A percentile compares a stretch with the other conserved stretches of the same genome.
phyloP scores from a whole-genome alignment of 2,329 filamentous ascomycete genomes.

The Fusarium vanettenii region DNA sequence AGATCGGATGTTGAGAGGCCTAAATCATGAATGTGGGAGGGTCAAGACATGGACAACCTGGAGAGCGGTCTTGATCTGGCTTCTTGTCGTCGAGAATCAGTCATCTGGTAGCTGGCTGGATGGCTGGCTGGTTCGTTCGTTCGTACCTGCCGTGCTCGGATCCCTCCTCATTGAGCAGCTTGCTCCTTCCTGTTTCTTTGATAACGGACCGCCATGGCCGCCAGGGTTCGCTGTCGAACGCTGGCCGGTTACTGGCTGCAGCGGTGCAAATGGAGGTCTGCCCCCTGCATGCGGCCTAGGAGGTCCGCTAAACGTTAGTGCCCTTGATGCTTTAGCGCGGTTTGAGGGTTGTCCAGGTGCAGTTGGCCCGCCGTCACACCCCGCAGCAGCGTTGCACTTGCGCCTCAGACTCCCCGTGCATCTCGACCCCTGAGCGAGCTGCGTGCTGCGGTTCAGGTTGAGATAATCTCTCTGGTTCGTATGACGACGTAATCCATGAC shows the following conservation, averaged over 20 bases:
- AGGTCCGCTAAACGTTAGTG: slow-evolving; percentile 43
- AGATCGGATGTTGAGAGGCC: neutral
- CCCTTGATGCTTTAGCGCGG: slow-evolving; percentile 25
- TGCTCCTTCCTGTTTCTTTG: slow-evolving; percentile 37
- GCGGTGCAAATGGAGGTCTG: slow-evolving; percentile 19
- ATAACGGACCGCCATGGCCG: slow-evolving; percentile 24
- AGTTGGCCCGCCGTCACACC: slow-evolving; percentile 27
- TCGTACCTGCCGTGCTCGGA: slow-evolving; percentile 4
- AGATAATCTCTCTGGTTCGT: slow-evolving; percentile 24
- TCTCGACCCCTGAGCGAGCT: slow-evolving; percentile 29
- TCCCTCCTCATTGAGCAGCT: neutral
- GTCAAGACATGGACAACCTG: neutral
- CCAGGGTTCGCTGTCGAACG: slow-evolving; percentile 14
- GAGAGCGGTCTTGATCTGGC: neutral
- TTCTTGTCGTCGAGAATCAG: slow-evolving; percentile 10
- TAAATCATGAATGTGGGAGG: neutral
- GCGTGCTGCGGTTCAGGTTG: neutral
- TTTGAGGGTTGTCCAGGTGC: neutral
- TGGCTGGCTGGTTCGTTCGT: slow-evolving; percentile 9
- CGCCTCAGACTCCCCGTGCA: neutral
- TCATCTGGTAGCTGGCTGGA: slow-evolving; percentile 13
- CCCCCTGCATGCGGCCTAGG: slow-evolving; percentile 42
- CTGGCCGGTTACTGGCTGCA: slow-evolving; percentile 20
- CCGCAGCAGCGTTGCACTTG: slow-evolving; percentile 37
- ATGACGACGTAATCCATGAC: slow-evolving; percentile 13